These are phyloP conservation scores for Eutrema japonicum DNA, from an alignment of 345 rosid species.

Conservation along the genomic window DNA sequence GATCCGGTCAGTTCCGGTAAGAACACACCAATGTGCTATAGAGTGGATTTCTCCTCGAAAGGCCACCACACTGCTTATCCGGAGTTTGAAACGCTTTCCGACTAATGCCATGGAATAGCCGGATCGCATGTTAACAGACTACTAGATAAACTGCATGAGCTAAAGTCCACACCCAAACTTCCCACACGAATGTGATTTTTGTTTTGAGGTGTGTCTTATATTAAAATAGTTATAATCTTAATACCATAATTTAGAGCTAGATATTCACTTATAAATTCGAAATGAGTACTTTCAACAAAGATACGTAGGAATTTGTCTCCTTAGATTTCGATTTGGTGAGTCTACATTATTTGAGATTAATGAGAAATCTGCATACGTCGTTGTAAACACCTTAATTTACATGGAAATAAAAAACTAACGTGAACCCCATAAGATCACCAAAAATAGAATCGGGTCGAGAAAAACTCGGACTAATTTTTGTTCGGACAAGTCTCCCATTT, in stretches of 20 bases:
- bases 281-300: not conserved
- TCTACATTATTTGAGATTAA: not conserved
- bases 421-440: conserved; percentile 24
- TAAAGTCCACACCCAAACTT: too few relatives aligned
- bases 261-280: not conserved
- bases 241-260: not conserved
- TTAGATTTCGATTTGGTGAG: not conserved
- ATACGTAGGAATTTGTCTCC: not conserved
- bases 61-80: too few relatives aligned
- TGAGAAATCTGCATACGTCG: conserved; percentile 1
- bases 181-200: too few relatives aligned
- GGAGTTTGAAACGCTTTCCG: too few relatives aligned
- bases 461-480: conserved; percentile 16
- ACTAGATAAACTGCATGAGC: too few relatives aligned
- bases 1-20: too few relatives aligned
- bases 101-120: too few relatives aligned
- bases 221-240: not conserved
- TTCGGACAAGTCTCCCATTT: conserved; percentile 34
- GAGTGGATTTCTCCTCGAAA: too few relatives aligned
- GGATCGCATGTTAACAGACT: too few relatives aligned
- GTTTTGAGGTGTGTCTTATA: not conserved
- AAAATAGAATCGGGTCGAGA: conserved; percentile 38
- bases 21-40: too few relatives aligned
- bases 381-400: conserved; percentile 18
- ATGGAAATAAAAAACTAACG: not conserved